phyloP scores from a whole-genome alignment of 306 rosid species.

The Sindora glabra region DNA sequence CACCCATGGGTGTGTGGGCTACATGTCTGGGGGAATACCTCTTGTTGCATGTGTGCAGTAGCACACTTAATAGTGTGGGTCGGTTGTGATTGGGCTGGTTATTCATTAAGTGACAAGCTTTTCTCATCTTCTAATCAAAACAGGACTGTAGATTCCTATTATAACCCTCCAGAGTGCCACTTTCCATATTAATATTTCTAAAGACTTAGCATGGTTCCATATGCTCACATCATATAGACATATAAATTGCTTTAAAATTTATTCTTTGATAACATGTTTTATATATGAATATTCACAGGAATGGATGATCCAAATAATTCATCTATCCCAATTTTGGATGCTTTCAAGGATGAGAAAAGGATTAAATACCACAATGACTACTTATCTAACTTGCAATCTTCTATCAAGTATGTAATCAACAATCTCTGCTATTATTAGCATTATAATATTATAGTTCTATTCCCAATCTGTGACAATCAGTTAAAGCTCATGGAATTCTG shows the following conservation, averaged over 20 bases:
- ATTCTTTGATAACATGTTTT: too few relatives aligned
- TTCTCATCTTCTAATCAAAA: background rate
- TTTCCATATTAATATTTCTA: background rate
- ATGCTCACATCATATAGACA: background rate
- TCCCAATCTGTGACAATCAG: too few relatives aligned
- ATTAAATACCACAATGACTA: slow-evolving; percentile 63
- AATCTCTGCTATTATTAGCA: background rate
- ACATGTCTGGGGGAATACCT: too few relatives aligned
- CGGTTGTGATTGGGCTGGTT: too few relatives aligned
- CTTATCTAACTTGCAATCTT: slow-evolving; percentile 42
- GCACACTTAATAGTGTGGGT: too few relatives aligned
- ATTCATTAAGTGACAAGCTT: too few relatives aligned
- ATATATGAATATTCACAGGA: slow-evolving; percentile 27
- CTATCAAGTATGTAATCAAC: slow-evolving; percentile 42
- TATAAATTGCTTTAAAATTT: too few relatives aligned
- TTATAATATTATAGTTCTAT: background rate
- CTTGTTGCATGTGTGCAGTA: too few relatives aligned
- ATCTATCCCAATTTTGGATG: slow-evolving; percentile 35
- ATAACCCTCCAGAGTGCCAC: background rate
- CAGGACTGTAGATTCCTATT: background rate
- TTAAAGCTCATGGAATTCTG: too few relatives aligned
- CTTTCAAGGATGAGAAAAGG: slow-evolving; percentile 65
- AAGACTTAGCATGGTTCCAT: too few relatives aligned
- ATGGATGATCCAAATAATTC: slow-evolving; percentile 71
- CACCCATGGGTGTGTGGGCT: too few relatives aligned